Base-by-base conservation (phyloP, 108 stramenopile genomes). In the Fragilariopsis cylindrus region DNA sequence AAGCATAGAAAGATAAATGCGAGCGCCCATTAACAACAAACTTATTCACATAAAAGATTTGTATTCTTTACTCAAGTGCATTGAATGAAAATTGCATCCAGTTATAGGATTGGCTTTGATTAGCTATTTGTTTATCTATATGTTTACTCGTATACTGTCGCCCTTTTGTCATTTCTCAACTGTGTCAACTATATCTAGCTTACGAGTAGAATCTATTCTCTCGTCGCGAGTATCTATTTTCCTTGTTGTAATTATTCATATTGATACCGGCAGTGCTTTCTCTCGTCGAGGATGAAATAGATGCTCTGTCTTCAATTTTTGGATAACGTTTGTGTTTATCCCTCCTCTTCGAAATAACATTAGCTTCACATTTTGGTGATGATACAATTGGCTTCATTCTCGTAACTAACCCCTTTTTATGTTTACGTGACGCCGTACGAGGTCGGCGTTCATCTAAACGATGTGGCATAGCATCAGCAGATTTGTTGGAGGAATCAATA, bases 171-270 rank as follows among this genome's bases (percentile, higher is more conserved):
- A 30, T 30, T 30, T 30, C 2, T 30, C 30, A 30, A 30, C 30
- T 30, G 30, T 30, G 30, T 2, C 30, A 30, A 30, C 30, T 30
- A 30, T 2, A 30, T 30, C 30, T 30, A 30, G 30, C 30, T 30
- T 63, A 63, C 3, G 62, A 41, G 62, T 63, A 63, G 16, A 63
- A 63, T 63, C 62, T 63, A 63, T 63, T 63, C 8, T 63, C 40
- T 11, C n/a, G 42, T n/a, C 42, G 21, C 11, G 62, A 63, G 62
- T 63, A 45, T 43, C 62, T 63, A 63, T 63, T 63, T 4, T 63
- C 43, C 62, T 63, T 63, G 43, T 43, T 63, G 70, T 70, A 70
- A 41, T 53, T 56, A n/a, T 57, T 45, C 39, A 41, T 3, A 7
- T 30, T 16, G 54, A 55, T 57, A 30, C 54, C 70, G 16, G 70